These are phyloP conservation scores for Hypoxylon sp. DNA, from an alignment of 2,329 filamentous ascomycete species.

Conservation along the genomic window DNA sequence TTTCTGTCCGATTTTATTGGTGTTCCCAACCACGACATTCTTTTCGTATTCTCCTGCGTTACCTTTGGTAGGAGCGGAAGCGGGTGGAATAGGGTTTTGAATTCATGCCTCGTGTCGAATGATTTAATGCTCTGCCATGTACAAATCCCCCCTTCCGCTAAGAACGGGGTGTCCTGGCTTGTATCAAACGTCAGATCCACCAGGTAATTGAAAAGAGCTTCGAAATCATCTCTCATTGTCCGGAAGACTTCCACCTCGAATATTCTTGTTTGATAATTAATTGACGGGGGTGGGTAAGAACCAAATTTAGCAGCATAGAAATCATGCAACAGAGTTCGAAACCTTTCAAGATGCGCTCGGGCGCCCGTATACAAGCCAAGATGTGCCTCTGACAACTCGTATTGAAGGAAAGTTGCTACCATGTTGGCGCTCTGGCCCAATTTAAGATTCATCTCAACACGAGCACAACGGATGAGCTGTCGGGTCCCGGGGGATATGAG, in stretches of 20 bases:
- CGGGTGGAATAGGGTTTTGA: constrained; percentile 72
- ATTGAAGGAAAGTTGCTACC: constrained; percentile 77
- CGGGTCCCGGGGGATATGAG: constrained; percentile 68
- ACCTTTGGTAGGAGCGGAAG: constrained; percentile 75
- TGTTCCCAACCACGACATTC: constrained; percentile 61
- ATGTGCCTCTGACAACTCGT: constrained; percentile 76
- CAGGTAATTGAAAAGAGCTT: constrained; percentile 78
- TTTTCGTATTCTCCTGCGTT: constrained; percentile 46
- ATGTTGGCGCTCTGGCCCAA: constrained; percentile 71
- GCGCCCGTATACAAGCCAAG: constrained; percentile 75
- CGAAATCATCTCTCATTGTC: constrained; percentile 78
- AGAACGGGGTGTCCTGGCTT: constrained; percentile 65
- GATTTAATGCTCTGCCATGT: constrained; percentile 76
- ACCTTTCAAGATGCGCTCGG: constrained; percentile 78
- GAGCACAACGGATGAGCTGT: constrained; percentile 74
- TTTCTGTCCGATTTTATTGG: constrained; percentile 63
- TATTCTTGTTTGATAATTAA: constrained; percentile 59
- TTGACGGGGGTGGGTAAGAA: constrained; percentile 76
- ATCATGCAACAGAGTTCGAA: constrained; percentile 76
- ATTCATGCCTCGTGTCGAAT: constrained; percentile 75
- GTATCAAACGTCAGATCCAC: constrained; percentile 72
- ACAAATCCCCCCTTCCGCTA: constrained; percentile 77
- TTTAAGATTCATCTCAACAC: constrained; percentile 75
- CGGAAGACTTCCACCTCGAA: constrained; percentile 73
- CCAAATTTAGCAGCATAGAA: constrained; percentile 79